A percentile compares a stretch with the other conserved stretches of the same genome.
These are phyloP conservation scores for Cadophora gregata DNA, from an alignment of 2,329 filamentous ascomycete genomes.

Conservation along the genomic window DNA sequence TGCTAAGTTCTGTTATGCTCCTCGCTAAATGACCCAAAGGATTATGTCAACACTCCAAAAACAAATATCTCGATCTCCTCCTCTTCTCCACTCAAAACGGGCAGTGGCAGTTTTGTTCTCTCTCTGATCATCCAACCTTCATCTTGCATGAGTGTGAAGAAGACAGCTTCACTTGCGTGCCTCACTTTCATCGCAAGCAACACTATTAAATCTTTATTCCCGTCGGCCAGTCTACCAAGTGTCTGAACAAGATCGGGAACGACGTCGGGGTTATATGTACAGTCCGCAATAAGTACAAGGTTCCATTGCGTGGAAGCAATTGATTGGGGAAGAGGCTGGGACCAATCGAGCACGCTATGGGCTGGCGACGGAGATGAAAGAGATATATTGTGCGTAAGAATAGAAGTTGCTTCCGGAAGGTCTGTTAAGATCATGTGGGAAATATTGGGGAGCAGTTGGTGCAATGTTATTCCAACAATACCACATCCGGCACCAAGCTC, in stretches of 20 bases:
- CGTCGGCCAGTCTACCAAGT: conserved; percentile 44
- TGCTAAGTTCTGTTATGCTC: not conserved
- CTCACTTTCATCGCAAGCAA: conserved; percentile 72
- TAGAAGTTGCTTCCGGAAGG: conserved; percentile 66
- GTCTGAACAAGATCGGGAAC: conserved; percentile 67
- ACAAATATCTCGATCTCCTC: conserved; percentile 42
- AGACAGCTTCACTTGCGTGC: conserved; percentile 68
- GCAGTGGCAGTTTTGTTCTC: conserved; percentile 30
- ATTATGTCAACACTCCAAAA: conserved; percentile 27
- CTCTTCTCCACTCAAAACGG: conserved; percentile 36
- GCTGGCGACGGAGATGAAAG: conserved; percentile 39
- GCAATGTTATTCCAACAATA: conserved; percentile 68
- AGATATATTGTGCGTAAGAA: conserved; percentile 58
- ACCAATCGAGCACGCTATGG: conserved; percentile 65
- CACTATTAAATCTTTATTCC: conserved; percentile 33
- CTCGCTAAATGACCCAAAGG: too few relatives aligned
- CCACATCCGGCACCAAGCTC: conserved; percentile 74
- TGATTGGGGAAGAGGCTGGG: conserved; percentile 50
- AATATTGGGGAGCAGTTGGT: conserved; percentile 40
- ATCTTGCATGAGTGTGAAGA: conserved; percentile 65
- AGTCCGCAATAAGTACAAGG: conserved; percentile 71
- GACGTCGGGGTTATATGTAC: conserved; percentile 75
- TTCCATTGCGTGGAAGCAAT: conserved; percentile 52
- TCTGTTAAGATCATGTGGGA: conserved; percentile 64
- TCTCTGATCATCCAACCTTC: conserved; percentile 33